Evolutionary conservation across 768 basidiomycete genomes (phyloP).

Genomic region (Boletus subcaerulescens): DNA sequence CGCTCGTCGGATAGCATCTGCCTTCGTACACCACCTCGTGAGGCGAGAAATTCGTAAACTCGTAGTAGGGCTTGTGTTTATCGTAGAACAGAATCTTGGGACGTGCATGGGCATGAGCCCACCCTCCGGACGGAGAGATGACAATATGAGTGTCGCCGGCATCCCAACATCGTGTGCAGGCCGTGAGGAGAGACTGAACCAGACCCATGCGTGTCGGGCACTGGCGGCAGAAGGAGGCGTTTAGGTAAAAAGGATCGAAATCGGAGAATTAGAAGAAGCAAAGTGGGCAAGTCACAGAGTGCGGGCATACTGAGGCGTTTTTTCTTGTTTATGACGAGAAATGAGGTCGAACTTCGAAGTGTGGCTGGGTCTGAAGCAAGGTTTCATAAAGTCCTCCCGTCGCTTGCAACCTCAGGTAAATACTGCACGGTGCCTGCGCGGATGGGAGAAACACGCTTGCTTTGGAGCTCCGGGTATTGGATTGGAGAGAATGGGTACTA

Average conservation of each 20-base stretch:
- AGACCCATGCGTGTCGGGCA: constrained; percentile 15
- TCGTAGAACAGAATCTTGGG: constrained; percentile 57
- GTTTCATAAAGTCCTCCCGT: too few species aligned
- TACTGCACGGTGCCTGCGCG: too few species aligned
- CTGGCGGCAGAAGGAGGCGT: background rate
- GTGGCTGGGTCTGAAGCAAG: background rate
- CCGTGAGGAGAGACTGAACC: constrained; percentile 14
- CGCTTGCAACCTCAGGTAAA: too few species aligned
- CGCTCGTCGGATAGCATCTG: constrained; percentile 68
- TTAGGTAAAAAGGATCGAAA: background rate
- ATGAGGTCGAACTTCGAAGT: constrained; percentile 9
- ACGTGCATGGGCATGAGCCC: constrained; percentile 24
- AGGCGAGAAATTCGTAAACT: constrained; percentile 70
- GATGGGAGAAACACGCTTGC: too few species aligned
- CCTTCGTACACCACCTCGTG: constrained; percentile 65
- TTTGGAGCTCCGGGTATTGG: too few species aligned
- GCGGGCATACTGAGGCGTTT: constrained; percentile 13
- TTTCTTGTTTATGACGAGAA: constrained; percentile 3
- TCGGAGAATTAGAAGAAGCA: background rate
- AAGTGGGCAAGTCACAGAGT: background rate
- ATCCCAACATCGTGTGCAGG: constrained; percentile 25
- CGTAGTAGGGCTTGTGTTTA: constrained; percentile 62
- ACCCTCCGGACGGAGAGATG: constrained; percentile 22
- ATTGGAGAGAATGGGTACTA: too few species aligned
- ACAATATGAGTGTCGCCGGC: constrained; percentile 29